Evolutionary conservation across 352 stramenopile species (phyloP).

Genomic region (Achlya hypogyna): DNA sequence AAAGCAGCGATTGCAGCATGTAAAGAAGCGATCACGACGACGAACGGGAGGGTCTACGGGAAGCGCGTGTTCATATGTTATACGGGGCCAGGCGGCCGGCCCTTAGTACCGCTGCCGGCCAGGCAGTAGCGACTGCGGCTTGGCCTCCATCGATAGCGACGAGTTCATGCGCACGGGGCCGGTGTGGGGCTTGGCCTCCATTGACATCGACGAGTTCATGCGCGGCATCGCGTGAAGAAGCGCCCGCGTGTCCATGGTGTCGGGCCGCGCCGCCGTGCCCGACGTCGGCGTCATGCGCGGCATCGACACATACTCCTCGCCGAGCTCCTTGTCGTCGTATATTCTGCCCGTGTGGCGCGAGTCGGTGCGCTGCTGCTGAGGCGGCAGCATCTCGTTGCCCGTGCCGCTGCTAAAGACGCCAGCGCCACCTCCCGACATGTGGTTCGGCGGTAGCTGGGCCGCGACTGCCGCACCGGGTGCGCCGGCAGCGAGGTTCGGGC

Average conservation of each 20-base stretch:
- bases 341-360: slow-evolving; percentile 10
- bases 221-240: not conserved
- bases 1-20: no score
- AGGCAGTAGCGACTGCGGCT: not conserved
- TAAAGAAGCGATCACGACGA: no score
- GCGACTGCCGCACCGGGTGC: not conserved
- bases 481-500: not conserved
- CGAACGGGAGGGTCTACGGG: no score
- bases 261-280: not conserved
- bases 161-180: not conserved
- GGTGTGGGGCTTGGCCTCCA: not conserved
- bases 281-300: not conserved
- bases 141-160: not conserved
- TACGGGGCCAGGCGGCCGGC: not conserved
- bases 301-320: not conserved
- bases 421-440: not conserved
- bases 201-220: not conserved
- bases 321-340: slow-evolving; percentile 6
- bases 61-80: not conserved
- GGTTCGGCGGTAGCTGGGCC: not conserved
- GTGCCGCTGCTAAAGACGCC: not conserved
- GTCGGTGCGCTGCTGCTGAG: slow-evolving; percentile 1
- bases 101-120: not conserved
- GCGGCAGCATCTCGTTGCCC: slow-evolving; percentile 2
- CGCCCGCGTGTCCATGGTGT: not conserved